These are phyloP conservation scores for Populus hybrid DNA, from an alignment of 441 rosid species.

Conservation along the genomic window DNA sequence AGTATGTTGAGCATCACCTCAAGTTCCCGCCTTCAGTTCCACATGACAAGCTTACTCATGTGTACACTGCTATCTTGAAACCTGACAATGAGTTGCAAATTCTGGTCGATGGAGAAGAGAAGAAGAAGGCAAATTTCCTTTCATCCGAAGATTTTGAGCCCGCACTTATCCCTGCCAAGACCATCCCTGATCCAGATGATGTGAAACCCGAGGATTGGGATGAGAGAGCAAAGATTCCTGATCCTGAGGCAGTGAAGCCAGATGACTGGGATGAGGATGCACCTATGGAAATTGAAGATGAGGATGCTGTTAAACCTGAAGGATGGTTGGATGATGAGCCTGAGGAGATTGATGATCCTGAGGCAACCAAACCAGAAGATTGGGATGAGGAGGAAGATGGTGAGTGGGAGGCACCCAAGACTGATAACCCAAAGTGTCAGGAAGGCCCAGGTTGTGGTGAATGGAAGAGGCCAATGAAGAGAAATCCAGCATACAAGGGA, in stretches of 20 bases:
- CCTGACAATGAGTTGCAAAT: constrained; percentile 74
- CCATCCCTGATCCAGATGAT: constrained; percentile 92
- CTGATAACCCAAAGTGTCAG: constrained; percentile 86
- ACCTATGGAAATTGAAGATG: constrained; percentile 84
- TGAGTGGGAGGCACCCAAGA: constrained; percentile 91
- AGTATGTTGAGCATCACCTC: constrained; percentile 84
- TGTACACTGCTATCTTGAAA: constrained; percentile 84
- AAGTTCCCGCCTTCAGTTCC: constrained; percentile 90
- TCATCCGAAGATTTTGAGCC: constrained; percentile 84
- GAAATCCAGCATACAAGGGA: constrained; percentile 92
- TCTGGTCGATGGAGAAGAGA: constrained; percentile 86
- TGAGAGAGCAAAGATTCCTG: constrained; percentile 82
- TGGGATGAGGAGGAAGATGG: constrained; percentile 99
- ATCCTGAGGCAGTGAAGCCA: constrained; percentile 77
- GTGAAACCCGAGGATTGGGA: constrained; percentile 98
- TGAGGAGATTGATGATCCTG: constrained; percentile 94
- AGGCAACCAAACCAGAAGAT: constrained; percentile 93
- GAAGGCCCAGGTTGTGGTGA: constrained; percentile 94
- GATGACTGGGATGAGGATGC: constrained; percentile 99
- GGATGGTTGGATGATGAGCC: constrained; percentile 98
- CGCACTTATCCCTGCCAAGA: constrained; percentile 75
- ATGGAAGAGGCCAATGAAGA: constrained; percentile 91
- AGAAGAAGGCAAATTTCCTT: constrained; percentile 76
- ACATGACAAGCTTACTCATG: constrained; percentile 86
- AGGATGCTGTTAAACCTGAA: constrained; percentile 91